Percentiles rank a stretch among this genome's conserved stretches.
Evolutionary conservation across 2,329 filamentous ascomycete species (phyloP).

Genomic region (Claviceps sp.): DNA sequence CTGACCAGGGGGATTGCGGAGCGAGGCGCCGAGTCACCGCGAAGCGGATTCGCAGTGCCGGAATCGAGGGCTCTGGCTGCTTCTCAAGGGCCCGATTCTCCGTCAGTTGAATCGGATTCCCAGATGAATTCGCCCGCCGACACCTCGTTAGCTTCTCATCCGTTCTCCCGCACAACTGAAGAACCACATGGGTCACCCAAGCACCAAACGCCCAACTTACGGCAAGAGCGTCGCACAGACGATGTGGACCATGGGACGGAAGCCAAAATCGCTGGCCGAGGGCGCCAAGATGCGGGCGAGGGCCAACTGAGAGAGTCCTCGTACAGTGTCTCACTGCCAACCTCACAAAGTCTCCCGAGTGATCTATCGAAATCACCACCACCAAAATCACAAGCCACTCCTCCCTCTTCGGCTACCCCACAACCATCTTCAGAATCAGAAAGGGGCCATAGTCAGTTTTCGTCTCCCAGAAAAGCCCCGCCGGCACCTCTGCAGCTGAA

Average conservation of each 20-base stretch:
- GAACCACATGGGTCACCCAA: conserved; percentile 28
- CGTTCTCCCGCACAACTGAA: conserved; percentile 50
- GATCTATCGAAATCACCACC: conserved; percentile 38
- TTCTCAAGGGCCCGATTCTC: conserved; percentile 1
- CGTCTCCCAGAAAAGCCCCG: conserved; percentile 62
- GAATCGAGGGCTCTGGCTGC: conserved; percentile 4
- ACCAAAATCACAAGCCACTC: conserved; percentile 31
- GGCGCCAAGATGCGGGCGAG: conserved; percentile 31
- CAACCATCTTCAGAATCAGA: conserved; percentile 32
- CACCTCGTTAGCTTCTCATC: conserved; percentile 46
- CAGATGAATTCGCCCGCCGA: conserved; percentile 46
- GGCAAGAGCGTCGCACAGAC: conserved; percentile 45
- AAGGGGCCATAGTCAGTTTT: conserved; percentile 35
- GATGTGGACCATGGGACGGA: conserved; percentile 42
- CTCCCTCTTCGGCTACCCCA: conserved; percentile 26
- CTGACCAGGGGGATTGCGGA: conserved; percentile 3
- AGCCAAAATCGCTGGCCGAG: conserved; percentile 32
- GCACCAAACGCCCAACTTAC: conserved; percentile 42
- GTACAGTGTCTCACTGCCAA: conserved; percentile 38
- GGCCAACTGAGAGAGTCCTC: conserved; percentile 31
- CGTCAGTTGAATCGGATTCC: conserved; percentile 29
- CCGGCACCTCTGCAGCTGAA: conserved; percentile 69
- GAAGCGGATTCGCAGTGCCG: conserved; percentile 11
- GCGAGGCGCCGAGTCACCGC: conserved; percentile 9
- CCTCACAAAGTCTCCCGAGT: conserved; percentile 41